Evolutionary conservation across 2,329 filamentous ascomycete species (phyloP).

Genomic region (Pseudogymnoascus sp.): DNA sequence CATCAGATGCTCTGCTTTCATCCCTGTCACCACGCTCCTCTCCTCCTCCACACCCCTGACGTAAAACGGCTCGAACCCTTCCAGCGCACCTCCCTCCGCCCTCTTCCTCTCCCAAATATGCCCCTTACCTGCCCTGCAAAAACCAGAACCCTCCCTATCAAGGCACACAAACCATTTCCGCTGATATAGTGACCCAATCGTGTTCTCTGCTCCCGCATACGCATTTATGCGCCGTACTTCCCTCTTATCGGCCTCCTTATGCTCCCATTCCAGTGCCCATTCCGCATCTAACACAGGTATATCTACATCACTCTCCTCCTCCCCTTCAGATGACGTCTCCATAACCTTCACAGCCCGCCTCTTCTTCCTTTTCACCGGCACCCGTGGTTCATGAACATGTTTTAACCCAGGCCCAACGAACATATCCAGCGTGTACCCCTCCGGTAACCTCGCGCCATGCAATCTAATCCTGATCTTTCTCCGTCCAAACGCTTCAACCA

Average conservation of each 20-base stretch:
- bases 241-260: conserved; percentile 41
- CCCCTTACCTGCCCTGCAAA: conserved; percentile 32
- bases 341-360: conserved; percentile 21
- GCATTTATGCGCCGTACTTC: conserved; percentile 53
- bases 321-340: conserved; percentile 16
- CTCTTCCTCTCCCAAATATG: conserved; percentile 22
- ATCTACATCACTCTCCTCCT: not conserved
- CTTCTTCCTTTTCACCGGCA: conserved; percentile 18
- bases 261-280: conserved; percentile 34
- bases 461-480: conserved; percentile 50
- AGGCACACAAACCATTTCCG: conserved; percentile 58
- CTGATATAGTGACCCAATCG: conserved; percentile 59
- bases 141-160: conserved; percentile 51
- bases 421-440: conserved; percentile 43
- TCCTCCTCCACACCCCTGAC: conserved; percentile 53
- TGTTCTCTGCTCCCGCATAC: conserved; percentile 57
- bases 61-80: conserved; percentile 48
- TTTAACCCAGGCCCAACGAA: conserved; percentile 43
- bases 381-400: conserved; percentile 24
- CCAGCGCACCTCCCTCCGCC: conserved; percentile 5
- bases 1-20: conserved; percentile 50
- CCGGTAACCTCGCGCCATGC: conserved; percentile 45
- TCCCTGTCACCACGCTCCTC: conserved; percentile 58
- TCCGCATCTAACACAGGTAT: conserved; percentile 10
- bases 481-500: conserved; percentile 42